Percentiles rank a stretch among this genome's conserved stretches.
Evolutionary conservation across 106 monocot species (phyloP).

Genomic region (Amphibolis antarctica): DNA sequence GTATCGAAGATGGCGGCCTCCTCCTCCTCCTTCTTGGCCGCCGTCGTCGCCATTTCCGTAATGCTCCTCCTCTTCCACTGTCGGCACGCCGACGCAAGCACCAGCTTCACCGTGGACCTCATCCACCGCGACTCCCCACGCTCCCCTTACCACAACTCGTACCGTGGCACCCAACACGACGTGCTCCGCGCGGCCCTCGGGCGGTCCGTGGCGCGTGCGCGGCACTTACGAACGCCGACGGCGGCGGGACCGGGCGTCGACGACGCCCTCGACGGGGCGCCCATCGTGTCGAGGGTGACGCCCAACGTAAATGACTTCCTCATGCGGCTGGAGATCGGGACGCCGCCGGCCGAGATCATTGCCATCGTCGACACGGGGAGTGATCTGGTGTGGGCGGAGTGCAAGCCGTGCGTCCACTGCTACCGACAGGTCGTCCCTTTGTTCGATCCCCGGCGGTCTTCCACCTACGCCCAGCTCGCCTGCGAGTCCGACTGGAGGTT

Average conservation of each 20-base stretch:
- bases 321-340: slow-evolving; percentile 12
- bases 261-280: background rate
- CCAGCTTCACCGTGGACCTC: slow-evolving; percentile 2
- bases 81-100: background rate
- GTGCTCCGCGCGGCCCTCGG: slow-evolving; percentile 1
- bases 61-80: background rate
- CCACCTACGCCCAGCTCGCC: slow-evolving; percentile 7
- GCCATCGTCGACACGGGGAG: slow-evolving; percentile 29
- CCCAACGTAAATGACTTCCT: slow-evolving; percentile 10
- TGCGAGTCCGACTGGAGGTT: slow-evolving; percentile 3
- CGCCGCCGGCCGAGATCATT: slow-evolving; percentile 10
- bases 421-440: slow-evolving; percentile 13
- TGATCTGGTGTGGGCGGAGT: slow-evolving; percentile 29
- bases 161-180: background rate
- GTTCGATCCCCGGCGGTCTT: slow-evolving; percentile 19
- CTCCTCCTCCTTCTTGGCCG: background rate
- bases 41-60: background rate
- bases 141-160: slow-evolving; percentile 14
- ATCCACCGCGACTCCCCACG: slow-evolving; percentile 14
- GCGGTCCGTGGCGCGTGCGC: slow-evolving; percentile 5
- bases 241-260: background rate
- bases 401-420: slow-evolving; percentile 29
- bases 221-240: background rate
- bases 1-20: background rate
- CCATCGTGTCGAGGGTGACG: background rate